phyloP scores from a whole-genome alignment of 2,329 filamentous ascomycete genomes.

The Ophiostoma angusticollis region DNA sequence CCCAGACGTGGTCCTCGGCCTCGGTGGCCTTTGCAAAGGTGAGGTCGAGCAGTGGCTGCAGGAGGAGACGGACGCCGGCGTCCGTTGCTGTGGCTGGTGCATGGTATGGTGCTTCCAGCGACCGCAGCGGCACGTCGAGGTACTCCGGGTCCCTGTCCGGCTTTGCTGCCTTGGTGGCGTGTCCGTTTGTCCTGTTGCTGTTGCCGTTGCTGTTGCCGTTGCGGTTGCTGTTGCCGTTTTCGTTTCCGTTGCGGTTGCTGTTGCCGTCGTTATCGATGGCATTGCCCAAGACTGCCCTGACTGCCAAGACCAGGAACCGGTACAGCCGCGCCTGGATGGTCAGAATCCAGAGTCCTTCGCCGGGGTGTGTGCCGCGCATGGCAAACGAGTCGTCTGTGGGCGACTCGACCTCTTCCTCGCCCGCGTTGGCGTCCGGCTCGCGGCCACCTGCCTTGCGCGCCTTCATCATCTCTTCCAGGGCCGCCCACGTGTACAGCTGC shows the following conservation, averaged over 20 bases:
- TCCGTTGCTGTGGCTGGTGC: constrained; percentile 1
- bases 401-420: background rate
- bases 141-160: no score
- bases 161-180: no score
- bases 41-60: constrained; percentile 7
- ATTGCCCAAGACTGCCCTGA: background rate
- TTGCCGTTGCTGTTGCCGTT: background rate
- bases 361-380: constrained; percentile 11
- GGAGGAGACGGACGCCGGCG: no score
- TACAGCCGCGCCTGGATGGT: constrained; percentile 12
- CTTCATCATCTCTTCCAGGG: constrained; percentile 1
- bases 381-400: constrained; percentile 8
- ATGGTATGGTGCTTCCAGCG: constrained; percentile 11
- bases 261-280: background rate
- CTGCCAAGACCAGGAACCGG: constrained; percentile 5
- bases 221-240: no score
- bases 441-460: no score
- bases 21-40: constrained; percentile 7
- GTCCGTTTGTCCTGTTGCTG: no score
- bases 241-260: no score
- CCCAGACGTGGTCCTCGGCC: constrained; percentile 12
- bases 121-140: background rate
- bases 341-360: constrained; percentile 13
- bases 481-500: constrained; percentile 12
- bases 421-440: no score